phyloP scores from a whole-genome alignment of 2,329 filamentous ascomycete genomes.

The Ploettnerulaceae sp. region DNA sequence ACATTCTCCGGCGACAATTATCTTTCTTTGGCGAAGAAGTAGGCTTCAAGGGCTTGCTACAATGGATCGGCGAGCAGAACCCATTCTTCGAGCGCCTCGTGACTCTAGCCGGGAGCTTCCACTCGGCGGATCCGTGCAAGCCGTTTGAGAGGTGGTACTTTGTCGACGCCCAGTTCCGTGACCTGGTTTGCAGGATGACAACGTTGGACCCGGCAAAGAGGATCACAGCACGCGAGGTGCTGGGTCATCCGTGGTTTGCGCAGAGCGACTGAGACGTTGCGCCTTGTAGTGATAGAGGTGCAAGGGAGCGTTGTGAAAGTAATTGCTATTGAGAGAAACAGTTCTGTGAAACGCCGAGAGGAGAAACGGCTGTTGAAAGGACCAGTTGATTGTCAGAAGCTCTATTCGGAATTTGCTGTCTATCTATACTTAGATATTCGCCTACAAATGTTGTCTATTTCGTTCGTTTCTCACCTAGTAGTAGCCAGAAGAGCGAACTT shows the following conservation, averaged over 20 bases:
- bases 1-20: constrained; percentile 42
- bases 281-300: no score
- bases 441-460: no score
- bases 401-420: no score
- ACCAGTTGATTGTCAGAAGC: no score
- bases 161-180: constrained; percentile 38
- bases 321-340: no score
- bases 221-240: constrained; percentile 38
- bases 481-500: no score
- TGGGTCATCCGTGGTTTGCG: constrained; percentile 33
- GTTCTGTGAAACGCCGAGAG: no score
- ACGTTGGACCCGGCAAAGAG: constrained; percentile 39
- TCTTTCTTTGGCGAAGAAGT: constrained; percentile 44
- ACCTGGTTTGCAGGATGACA: constrained; percentile 38
- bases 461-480: no score
- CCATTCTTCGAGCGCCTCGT: constrained; percentile 38
- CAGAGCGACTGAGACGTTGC: no score
- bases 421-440: no score
- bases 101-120: constrained; percentile 38
- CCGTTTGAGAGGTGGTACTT: constrained; percentile 40
- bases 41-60: constrained; percentile 38
- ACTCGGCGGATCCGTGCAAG: constrained; percentile 38
- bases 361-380: no score
- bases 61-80: constrained; percentile 38
- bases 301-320: no score